These are phyloP conservation scores for Bipolaris zeicola DNA, from an alignment of 2,329 filamentous ascomycete genomes.

Conservation along the genomic window DNA sequence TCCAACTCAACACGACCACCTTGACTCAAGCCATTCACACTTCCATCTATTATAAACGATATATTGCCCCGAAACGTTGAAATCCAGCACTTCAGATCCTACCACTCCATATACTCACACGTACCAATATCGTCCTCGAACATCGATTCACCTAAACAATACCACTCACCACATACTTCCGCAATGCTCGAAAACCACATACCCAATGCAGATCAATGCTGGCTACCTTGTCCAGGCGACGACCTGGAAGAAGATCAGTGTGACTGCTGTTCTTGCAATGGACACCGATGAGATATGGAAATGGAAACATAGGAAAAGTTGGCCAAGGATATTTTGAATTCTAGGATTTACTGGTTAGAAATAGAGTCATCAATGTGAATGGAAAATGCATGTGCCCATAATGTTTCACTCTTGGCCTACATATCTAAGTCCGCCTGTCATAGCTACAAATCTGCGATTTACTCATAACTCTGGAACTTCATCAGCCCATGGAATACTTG, in stretches of 20 bases:
- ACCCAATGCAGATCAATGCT: not conserved
- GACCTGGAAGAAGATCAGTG: constrained; percentile 13
- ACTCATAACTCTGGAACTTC: constrained; percentile 50
- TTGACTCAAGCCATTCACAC: not conserved
- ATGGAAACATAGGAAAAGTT: too few species aligned
- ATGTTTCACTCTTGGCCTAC: not conserved
- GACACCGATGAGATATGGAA: not conserved
- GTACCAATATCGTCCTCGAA: too few species aligned
- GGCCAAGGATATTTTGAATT: too few species aligned
- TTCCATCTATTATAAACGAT: not conserved
- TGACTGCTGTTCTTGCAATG: constrained; percentile 6
- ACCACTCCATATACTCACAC: too few species aligned
- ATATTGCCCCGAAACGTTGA: not conserved
- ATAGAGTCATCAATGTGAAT: not conserved
- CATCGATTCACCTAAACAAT: not conserved
- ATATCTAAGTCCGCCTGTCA: not conserved
- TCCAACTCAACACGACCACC: not conserved
- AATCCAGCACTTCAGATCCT: too few species aligned
- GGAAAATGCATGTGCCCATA: too few species aligned
- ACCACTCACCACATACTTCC: not conserved
- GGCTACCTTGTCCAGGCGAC: constrained; percentile 11
- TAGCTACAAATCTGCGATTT: too few species aligned
- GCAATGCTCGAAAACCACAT: not conserved
- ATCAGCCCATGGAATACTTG: constrained; percentile 69
- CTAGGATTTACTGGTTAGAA: too few species aligned